Evolutionary conservation across 2,329 filamentous ascomycete species (phyloP), one percentile per base, ranked within the genome.

Genomic region (Diaporthe destruens): DNA sequence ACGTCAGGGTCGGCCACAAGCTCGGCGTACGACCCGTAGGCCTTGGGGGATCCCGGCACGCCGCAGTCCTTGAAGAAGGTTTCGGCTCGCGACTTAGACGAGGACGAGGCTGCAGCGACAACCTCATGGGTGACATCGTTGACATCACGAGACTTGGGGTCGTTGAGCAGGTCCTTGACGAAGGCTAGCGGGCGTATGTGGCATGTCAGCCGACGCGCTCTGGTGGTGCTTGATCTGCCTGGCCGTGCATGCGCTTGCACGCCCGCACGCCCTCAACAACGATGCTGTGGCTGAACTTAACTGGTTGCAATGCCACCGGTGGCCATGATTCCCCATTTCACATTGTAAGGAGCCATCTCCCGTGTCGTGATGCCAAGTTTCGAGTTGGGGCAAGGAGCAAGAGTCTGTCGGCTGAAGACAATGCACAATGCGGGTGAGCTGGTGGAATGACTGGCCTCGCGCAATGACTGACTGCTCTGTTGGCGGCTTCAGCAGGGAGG

Each of bases 21-120:
- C 80, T 95, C 93, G 74, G 91, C 87, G 82, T 98, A 98, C 14
- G 92, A 94, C 73, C 92, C 93, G 80, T 97, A 97, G 12, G 92
- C 87, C 77, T 89, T 89, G 72, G 92, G 92, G 9, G 89, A 86
- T 23, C 87, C 84, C 4, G 93, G 91, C n/a, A 92, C 90, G 72
- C 91, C 88, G 49, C 92, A 88, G 75, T 91, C 89, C 74, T 89
- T 85, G 80, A 97, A 87, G 84, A 97, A 97, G 65, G 90, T 85
- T 74, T 88, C 86, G 0, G 94, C 94, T 68, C 91, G 90, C 56
- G 89, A 86, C 75, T 88, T 86, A 59, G 93, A 94, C 53, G 89
- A 90, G 6, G 94, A 96, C 1, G 94, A 96, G 29, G 94, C 93
- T 7, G 93, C 94, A 29, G 94, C 95, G 25, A 92, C 89, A 61